phyloP scores from a whole-genome alignment of 257 asterid species.

The Capsicum baccatum region DNA sequence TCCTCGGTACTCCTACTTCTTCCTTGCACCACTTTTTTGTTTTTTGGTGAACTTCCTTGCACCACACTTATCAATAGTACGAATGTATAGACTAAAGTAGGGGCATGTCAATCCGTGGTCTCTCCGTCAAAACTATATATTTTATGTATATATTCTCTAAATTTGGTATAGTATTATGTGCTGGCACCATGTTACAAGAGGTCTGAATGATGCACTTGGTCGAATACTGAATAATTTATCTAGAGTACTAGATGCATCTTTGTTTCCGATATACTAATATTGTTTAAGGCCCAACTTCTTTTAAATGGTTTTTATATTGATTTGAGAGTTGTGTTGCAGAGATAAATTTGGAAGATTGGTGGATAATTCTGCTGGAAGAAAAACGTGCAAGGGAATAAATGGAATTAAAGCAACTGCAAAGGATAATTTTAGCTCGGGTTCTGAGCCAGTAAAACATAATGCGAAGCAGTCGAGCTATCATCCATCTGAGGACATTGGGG shows the following conservation, averaged over 20 bases:
- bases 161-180: no score
- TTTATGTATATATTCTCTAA: no score
- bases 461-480: constrained; percentile 93
- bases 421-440: constrained; percentile 52
- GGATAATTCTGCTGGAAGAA: constrained; percentile 38
- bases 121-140: no score
- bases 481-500: constrained; percentile 89
- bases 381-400: constrained; percentile 42
- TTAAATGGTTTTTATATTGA: not conserved
- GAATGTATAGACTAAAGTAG: no score
- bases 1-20: constrained; percentile 48
- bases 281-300: no score
- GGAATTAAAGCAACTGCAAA: constrained; percentile 68
- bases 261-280: no score
- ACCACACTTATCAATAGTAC: not conserved
- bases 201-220: no score
- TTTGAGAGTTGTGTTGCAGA: constrained; percentile 38
- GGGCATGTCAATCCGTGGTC: no score
- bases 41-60: not conserved
- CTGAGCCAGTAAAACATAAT: constrained; percentile 72
- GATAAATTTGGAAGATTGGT: constrained; percentile 37
- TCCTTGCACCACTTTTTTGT: not conserved
- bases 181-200: no score
- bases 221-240: no score
- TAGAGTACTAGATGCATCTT: no score